phyloP scores from a whole-genome alignment of 2,329 filamentous ascomycete species.

The Gyromitra esculenta region DNA sequence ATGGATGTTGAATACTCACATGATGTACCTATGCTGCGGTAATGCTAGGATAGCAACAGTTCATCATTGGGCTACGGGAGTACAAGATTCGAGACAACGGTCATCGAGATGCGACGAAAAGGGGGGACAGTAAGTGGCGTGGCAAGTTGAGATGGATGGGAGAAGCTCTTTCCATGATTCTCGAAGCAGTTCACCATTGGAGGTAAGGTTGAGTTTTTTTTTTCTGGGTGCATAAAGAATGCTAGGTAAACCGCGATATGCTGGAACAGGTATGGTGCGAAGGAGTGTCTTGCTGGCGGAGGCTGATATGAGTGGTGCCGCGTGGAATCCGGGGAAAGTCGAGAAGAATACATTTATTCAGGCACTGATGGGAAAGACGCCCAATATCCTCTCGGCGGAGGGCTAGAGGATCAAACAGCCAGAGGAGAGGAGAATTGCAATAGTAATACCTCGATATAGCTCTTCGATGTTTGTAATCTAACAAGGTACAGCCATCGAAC shows the following conservation, averaged over 20 bases:
- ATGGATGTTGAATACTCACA: slow-evolving; percentile 28
- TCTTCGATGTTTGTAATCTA: slow-evolving; percentile 30
- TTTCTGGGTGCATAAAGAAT: slow-evolving; percentile 33
- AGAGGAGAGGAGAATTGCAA: slow-evolving; percentile 23
- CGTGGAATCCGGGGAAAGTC: slow-evolving; percentile 52
- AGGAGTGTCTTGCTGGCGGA: slow-evolving; percentile 43
- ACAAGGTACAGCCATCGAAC: slow-evolving; percentile 38
- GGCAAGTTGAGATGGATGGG: slow-evolving; percentile 47
- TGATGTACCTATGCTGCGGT: slow-evolving; percentile 6
- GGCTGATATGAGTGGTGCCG: slow-evolving; percentile 50
- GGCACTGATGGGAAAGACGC: slow-evolving; percentile 45
- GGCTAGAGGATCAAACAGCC: slow-evolving; percentile 11
- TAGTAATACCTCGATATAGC: slow-evolving; percentile 38
- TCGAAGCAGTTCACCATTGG: slow-evolving; percentile 32
- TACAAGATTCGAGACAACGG: slow-evolving; percentile 46
- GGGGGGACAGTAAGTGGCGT: slow-evolving; percentile 38
- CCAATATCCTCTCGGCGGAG: slow-evolving; percentile 36
- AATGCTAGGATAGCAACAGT: slow-evolving; percentile 43
- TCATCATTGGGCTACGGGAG: slow-evolving; percentile 43
- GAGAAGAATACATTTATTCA: slow-evolving; percentile 42
- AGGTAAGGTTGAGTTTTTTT: slow-evolving; percentile 20
- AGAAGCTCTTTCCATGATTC: slow-evolving; percentile 41
- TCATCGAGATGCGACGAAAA: slow-evolving; percentile 50
- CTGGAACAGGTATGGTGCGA: slow-evolving; percentile 43
- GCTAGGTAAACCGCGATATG: slow-evolving; percentile 35